Percentiles rank a stretch among this genome's conserved stretches.
phyloP scores from a whole-genome alignment of 768 basidiomycete genomes.

The Hygrophorus pudorinus region DNA sequence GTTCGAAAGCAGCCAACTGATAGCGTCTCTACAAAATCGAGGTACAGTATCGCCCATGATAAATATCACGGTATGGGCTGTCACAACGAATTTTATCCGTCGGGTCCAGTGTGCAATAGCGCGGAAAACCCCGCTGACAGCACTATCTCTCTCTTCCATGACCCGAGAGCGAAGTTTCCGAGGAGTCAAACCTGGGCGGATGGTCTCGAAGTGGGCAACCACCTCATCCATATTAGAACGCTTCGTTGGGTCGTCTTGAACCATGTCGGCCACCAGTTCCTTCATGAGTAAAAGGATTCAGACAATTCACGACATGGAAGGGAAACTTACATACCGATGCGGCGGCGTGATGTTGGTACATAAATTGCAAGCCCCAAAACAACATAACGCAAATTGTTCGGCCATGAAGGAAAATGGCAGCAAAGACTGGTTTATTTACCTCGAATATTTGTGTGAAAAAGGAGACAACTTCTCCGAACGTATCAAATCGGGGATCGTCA shows the following conservation, averaged over 20 bases:
- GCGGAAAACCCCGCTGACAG: slow-evolving; percentile 7
- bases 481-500: slow-evolving; percentile 22
- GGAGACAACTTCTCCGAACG: slow-evolving; percentile 24
- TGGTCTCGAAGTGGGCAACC: slow-evolving; percentile 16
- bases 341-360: slow-evolving; percentile 11
- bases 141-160: slow-evolving; percentile 8
- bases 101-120: slow-evolving; percentile 16
- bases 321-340: slow-evolving; percentile 3
- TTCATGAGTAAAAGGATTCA: slow-evolving; percentile 12
- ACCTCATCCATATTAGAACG: slow-evolving; percentile 23
- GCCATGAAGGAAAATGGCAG: background rate
- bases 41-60: too few relatives aligned
- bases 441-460: slow-evolving; percentile 23
- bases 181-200: slow-evolving; percentile 11
- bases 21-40: too few relatives aligned
- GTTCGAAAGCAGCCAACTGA: too few relatives aligned
- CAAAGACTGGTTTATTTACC: slow-evolving; percentile 8
- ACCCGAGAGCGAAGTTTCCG: slow-evolving; percentile 23
- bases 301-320: background rate
- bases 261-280: slow-evolving; percentile 22
- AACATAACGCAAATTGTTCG: too few relatives aligned
- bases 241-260: slow-evolving; percentile 18
- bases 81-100: slow-evolving; percentile 11
- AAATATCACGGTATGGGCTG: slow-evolving; percentile 7
- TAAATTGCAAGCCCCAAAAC: slow-evolving; percentile 22